Evolutionary conservation across 2,329 filamentous ascomycete genomes (phyloP), one percentile per base, ranked within the genome.

Genomic region (Volutella citrinella): DNA sequence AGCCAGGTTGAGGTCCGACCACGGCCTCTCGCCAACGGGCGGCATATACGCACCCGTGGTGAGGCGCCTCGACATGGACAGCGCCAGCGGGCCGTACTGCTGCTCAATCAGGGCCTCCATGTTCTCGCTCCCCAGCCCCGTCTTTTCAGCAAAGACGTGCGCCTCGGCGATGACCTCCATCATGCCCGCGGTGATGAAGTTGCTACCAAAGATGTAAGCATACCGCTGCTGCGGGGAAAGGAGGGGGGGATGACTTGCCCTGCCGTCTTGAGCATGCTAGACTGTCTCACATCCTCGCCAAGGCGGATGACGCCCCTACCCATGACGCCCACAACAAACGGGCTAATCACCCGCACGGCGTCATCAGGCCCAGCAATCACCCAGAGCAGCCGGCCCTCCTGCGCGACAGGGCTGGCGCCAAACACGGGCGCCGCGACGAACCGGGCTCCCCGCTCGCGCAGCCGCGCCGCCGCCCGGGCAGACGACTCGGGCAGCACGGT

Each of bases 351-450:
- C 6, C 57, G 29, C 0, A 69, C 50, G 2, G 65, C 63, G 6
- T 42, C 37, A 0, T 51, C 29, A 1, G 66, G 57, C 0, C 71
- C 72, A 0, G 69, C 69, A 6, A 70, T 40, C 0, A 68, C 62
- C 34, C 70, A 65, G n/a, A 76, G 52, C 2, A 74, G 54, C 24
- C 64, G 56, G 1, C 69, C 70, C 12, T 65, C 50, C 1, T 57
- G 60, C 1, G 72, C 72, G n/a, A 70, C 59, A 0, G 69, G 63
- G 1, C 69, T 70, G 5, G 69, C 68, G 7, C 72, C 72, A 36
- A 75, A 76, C 1, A 75, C 71, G 0, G 72, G 72, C 0, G 61
- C 57, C 0, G 69, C 61, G 18, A 74, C 49, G 29, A 72, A 72
- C 4, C 38, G 33, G 4, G 57, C 64, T 0, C 55, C 56, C 10